Evolutionary conservation across 176 grass and related monocot species (phyloP).

Genomic region (Oryza nivara): DNA sequence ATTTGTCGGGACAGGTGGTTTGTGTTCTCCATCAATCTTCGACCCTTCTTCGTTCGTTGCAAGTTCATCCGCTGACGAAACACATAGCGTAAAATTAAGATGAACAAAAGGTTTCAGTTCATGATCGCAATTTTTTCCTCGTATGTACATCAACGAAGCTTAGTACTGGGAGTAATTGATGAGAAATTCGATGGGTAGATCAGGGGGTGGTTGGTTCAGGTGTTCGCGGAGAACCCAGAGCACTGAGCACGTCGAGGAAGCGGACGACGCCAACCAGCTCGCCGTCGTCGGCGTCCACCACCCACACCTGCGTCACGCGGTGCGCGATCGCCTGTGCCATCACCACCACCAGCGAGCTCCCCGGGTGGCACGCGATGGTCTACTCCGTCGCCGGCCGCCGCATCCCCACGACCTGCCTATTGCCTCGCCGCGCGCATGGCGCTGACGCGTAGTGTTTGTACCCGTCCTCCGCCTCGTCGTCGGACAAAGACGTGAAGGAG

Average conservation of each 20-base stretch:
- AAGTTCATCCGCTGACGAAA: too few relatives aligned
- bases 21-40: too few relatives aligned
- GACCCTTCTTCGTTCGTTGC: too few relatives aligned
- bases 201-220: background rate
- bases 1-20: too few relatives aligned
- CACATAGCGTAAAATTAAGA: too few relatives aligned
- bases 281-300: conserved; percentile 37
- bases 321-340: conserved; percentile 72
- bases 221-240: conserved; percentile 51
- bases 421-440: background rate
- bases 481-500: too few relatives aligned
- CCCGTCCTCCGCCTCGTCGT: too few relatives aligned
- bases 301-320: conserved; percentile 76
- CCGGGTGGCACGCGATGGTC: conserved; percentile 55
- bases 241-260: conserved; percentile 56
- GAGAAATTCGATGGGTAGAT: background rate
- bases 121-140: too few relatives aligned
- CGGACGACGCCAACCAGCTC: conserved; percentile 56
- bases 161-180: background rate
- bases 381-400: conserved; percentile 37
- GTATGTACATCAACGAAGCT: background rate
- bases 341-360: conserved; percentile 49
- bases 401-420: conserved; percentile 24
- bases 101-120: too few relatives aligned
- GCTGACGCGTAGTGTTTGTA: too few relatives aligned